Percentiles rank a stretch among this genome's conserved stretches.
phyloP scores from a whole-genome alignment of 306 rosid genomes.

The Begonia peltatifolia region DNA sequence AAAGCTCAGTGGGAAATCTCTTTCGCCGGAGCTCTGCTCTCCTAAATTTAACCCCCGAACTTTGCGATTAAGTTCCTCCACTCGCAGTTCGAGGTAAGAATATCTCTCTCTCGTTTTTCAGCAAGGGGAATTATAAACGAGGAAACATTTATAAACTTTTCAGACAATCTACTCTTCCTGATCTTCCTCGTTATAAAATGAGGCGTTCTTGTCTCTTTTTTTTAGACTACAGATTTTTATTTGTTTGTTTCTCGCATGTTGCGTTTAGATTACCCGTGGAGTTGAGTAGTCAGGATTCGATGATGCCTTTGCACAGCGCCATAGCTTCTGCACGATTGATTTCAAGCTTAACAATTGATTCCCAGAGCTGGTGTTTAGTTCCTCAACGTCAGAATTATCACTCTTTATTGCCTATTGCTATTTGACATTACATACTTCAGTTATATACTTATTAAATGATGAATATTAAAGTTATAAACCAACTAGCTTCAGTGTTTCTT shows the following conservation, averaged over 20 bases:
- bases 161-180: too few species aligned
- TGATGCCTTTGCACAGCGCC: slow-evolving; percentile 62
- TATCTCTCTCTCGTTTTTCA: not conserved
- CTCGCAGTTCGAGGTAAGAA: slow-evolving; percentile 43
- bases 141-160: not conserved
- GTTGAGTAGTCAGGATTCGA: slow-evolving; percentile 46
- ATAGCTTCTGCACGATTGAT: slow-evolving; percentile 70
- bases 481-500: too few species aligned
- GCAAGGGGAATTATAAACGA: not conserved
- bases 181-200: too few species aligned
- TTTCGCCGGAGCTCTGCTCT: slow-evolving; percentile 14
- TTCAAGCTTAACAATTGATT: slow-evolving; percentile 53
- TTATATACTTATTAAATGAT: not conserved
- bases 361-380: slow-evolving; percentile 63
- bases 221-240: too few species aligned
- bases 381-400: slow-evolving; percentile 56
- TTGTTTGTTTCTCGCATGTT: too few species aligned
- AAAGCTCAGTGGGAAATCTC: slow-evolving; percentile 20
- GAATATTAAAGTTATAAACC: too few species aligned
- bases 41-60: slow-evolving; percentile 18
- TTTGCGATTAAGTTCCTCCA: slow-evolving; percentile 20
- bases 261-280: slow-evolving; percentile 50
- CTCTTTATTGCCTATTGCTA: slow-evolving; percentile 3
- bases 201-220: too few species aligned
- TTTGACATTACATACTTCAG: not conserved